Conservation (phyloP, 805 yeast genomes). For the Starmerella bombi region DNA sequence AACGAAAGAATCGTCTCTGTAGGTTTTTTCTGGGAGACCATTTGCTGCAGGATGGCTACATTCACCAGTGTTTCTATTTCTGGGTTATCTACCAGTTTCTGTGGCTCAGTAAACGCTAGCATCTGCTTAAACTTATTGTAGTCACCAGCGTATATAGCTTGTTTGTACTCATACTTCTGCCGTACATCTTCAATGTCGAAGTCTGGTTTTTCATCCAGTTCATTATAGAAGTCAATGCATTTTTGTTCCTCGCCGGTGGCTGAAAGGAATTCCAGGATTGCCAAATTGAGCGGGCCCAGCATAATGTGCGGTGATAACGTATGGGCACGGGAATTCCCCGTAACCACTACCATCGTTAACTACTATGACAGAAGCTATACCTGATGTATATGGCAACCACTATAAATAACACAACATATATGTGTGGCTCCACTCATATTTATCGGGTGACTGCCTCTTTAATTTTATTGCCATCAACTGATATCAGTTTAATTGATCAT, state of each 20-base stretch:
- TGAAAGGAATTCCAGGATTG: constrained; percentile 2
- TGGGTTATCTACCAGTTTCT: neutral
- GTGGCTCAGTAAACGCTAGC: neutral
- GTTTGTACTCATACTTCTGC: neutral
- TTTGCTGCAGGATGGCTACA: neutral
- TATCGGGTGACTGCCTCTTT: too few species aligned
- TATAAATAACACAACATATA: too few species aligned
- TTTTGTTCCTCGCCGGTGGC: neutral
- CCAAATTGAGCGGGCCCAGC: too few species aligned
- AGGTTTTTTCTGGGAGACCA: neutral
- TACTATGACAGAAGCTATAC: too few species aligned
- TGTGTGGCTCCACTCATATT: too few species aligned
- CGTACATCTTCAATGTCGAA: neutral
- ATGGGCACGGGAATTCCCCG: too few species aligned
- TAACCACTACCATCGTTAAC: too few species aligned
- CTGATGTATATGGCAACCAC: too few species aligned
- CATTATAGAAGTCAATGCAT: neutral
- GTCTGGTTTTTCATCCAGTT: neutral
- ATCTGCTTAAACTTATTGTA: constrained; percentile 1
- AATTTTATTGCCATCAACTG: too few species aligned
- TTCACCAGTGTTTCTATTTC: neutral
- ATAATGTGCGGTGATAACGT: too few species aligned
- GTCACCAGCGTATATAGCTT: neutral
- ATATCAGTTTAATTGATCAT: too few species aligned
- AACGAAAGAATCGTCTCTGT: constrained; percentile 1